Conservation (phyloP, 148 eudicot species). For the Silene uniflora region DNA sequence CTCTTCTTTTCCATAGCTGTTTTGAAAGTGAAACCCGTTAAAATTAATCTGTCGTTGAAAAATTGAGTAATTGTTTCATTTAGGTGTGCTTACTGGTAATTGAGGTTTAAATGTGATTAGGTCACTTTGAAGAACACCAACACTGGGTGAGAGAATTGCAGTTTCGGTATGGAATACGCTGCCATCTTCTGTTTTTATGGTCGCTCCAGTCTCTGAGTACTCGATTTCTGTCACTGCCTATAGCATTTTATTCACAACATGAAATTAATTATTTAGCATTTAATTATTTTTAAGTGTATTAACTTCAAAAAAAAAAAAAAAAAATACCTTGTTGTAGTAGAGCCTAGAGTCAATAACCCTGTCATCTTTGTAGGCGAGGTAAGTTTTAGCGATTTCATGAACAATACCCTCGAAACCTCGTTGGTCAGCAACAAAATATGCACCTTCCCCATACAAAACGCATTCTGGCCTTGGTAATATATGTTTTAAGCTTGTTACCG, state of each 20-base stretch:
- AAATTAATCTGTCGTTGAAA: no score
- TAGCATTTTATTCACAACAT: background rate
- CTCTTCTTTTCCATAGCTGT: slow-evolving; percentile 32
- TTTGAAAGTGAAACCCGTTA: no score
- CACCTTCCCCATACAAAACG: slow-evolving; percentile 14
- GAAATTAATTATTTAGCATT: no score
- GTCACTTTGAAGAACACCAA: slow-evolving; percentile 30
- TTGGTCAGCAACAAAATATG: slow-evolving; percentile 24
- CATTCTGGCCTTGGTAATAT: slow-evolving; percentile 11
- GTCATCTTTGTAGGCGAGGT: slow-evolving; percentile 12
- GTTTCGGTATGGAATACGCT: slow-evolving; percentile 7
- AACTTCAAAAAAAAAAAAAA: no score
- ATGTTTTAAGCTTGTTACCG: slow-evolving; percentile 28
- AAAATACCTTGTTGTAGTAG: slow-evolving; percentile 22
- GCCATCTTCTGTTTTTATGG: slow-evolving; percentile 27
- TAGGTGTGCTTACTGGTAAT: slow-evolving; percentile 18
- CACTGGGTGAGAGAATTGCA: slow-evolving; percentile 25
- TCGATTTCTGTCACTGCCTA: slow-evolving; percentile 23
- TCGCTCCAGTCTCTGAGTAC: slow-evolving; percentile 13
- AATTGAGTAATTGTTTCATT: background rate
- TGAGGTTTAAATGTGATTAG: slow-evolving; percentile 21
- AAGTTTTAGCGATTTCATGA: slow-evolving; percentile 23
- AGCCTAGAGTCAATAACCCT: slow-evolving; percentile 13
- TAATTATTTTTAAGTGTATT: no score
- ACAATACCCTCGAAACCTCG: slow-evolving; percentile 26